These are phyloP conservation scores for Penicillium sp. DNA, from an alignment of 2,329 filamentous ascomycete species.

Conservation along the genomic window DNA sequence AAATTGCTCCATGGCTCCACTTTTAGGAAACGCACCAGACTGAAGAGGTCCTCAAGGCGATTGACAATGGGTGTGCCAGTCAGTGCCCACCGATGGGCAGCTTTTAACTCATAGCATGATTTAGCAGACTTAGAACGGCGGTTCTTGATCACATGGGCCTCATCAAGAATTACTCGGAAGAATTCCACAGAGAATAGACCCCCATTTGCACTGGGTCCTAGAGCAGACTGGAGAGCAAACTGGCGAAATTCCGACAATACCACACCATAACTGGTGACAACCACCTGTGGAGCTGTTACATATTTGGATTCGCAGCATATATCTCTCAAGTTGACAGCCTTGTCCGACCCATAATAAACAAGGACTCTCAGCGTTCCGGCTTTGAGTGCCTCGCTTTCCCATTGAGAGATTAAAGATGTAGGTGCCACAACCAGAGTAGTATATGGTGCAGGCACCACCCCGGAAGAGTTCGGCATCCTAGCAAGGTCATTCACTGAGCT, in stretches of 20 bases:
- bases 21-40: constrained; percentile 82
- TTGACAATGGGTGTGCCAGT: constrained; percentile 98
- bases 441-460: constrained; percentile 68
- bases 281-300: constrained; percentile 74
- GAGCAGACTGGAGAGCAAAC: constrained; percentile 54
- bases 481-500: constrained; percentile 60
- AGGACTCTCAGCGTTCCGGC: constrained; percentile 80
- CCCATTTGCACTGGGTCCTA: constrained; percentile 63
- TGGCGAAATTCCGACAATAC: constrained; percentile 86
- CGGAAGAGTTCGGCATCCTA: constrained; percentile 56
- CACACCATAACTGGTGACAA: constrained; percentile 93
- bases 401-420: constrained; percentile 94
- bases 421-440: constrained; percentile 95
- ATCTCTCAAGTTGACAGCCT: constrained; percentile 71
- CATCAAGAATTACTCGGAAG: constrained; percentile 91
- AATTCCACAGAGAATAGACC: constrained; percentile 91
- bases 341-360: constrained; percentile 90
- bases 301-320: constrained; percentile 75
- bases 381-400: constrained; percentile 92
- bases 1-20: constrained; percentile 99
- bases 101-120: constrained; percentile 86
- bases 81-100: constrained; percentile 84
- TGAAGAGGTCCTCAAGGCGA: constrained; percentile 89
- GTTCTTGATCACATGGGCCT: constrained; percentile 91
- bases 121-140: constrained; percentile 88